Base-by-base conservation (phyloP, 2,329 filamentous ascomycete genomes). In the Podosphaera xanthii region DNA sequence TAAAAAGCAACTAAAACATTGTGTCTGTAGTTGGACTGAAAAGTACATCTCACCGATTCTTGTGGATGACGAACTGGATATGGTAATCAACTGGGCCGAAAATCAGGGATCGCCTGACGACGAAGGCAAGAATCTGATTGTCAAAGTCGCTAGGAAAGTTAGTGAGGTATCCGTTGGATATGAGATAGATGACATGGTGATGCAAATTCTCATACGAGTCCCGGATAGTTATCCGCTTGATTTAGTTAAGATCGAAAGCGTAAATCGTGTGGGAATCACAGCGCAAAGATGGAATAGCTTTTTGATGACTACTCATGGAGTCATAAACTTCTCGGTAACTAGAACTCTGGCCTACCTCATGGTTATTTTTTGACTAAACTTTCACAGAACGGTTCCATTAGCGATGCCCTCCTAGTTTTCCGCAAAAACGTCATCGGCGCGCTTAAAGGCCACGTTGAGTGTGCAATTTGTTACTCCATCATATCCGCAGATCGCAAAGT, bases 381-480 rank as follows among this genome's bases (percentile, higher is more conserved):
- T 38, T n/a, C 36, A 8, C 31, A 80, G 76, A 91, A 92, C 67
- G 89, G 89, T 59, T 87, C 80, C 68, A 80, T 98, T 60, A 85
- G 90, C 59, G 91, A 97, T 65, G 92, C 90, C 1, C 74, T 98
- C 36, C 77, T 83, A 10, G 83, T 87, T 7, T 97, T 94, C 76
- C 82, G 86, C 63, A 81, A 84, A 63, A 97, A 97, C 70, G 84
- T 98, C 10, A 80, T 84, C 12, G 87, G 88, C 1, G 87, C 87
- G 3, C 77, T 98, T 64, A 92, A 94, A 73, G 92, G 90, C 42
- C 90, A 97, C 71, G 86, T 80, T 30, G 92, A 98, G 71, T 98
- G 92, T 69, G 88, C 92, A 8, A 97, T 97, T 69, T 97, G 91
- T 75, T 97, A 97, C 74, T 89, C 84, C 61, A 89, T 98, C 68